phyloP scores from a whole-genome alignment of 2,329 filamentous ascomycete genomes.

The Phyllachora maydis region DNA sequence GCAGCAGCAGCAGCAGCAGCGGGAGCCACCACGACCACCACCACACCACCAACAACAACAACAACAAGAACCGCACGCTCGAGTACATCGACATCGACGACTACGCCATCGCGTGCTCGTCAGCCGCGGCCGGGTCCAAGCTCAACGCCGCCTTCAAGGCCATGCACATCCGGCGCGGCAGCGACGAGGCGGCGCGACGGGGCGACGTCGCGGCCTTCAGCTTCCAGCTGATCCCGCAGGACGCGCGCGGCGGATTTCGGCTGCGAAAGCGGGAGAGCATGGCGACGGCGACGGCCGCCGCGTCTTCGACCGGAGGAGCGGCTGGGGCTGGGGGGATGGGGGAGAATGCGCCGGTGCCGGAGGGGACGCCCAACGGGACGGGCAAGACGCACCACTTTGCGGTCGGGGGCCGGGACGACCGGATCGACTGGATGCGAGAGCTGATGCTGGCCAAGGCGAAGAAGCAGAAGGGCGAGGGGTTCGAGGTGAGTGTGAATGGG shows the following conservation, averaged over 20 bases:
- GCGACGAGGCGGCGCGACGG: slow-evolving; percentile 21
- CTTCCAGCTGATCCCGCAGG: slow-evolving; percentile 68
- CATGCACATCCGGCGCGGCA: slow-evolving; percentile 38
- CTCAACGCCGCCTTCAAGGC: slow-evolving; percentile 75
- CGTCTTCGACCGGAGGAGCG: slow-evolving; percentile 3
- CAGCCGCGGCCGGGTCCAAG: slow-evolving; percentile 55
- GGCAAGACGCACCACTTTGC: slow-evolving; percentile 89
- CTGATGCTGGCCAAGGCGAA: slow-evolving; percentile 78
- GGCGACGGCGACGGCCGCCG: slow-evolving; percentile 1
- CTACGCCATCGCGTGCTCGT: slow-evolving; percentile 72
- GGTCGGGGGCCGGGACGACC: slow-evolving; percentile 66
- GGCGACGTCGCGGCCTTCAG: slow-evolving; percentile 49
- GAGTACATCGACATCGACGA: slow-evolving; percentile 77
- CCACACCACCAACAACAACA: no score
- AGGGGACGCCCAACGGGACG: slow-evolving; percentile 29
- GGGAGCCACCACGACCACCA: no score
- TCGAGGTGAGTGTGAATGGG: slow-evolving; percentile 65
- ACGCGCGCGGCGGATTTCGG: slow-evolving; percentile 26
- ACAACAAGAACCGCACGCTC: slow-evolving; percentile 39
- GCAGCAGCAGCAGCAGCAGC: no score
- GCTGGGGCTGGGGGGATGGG: no score
- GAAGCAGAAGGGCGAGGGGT: slow-evolving; percentile 67
- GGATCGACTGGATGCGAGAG: slow-evolving; percentile 95
- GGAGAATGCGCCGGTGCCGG: slow-evolving; percentile 16
- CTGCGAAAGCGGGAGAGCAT: slow-evolving; percentile 32